Conservation (phyloP, 2,329 filamentous ascomycete species). For the Pseudocercospora fijiensis region DNA sequence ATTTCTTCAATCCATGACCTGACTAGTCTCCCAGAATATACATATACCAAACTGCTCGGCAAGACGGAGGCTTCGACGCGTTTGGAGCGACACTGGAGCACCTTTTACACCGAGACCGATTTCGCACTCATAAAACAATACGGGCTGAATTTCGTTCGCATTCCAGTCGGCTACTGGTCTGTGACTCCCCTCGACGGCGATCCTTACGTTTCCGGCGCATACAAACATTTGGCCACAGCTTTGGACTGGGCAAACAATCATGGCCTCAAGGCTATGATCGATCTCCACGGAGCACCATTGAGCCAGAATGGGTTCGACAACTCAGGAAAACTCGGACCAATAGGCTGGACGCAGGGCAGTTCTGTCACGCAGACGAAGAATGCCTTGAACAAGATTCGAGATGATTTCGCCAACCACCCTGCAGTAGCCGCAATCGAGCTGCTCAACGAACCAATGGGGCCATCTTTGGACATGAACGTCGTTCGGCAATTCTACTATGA, state of each 20-base stretch:
- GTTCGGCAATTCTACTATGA: slow-evolving; percentile 51
- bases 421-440: slow-evolving; percentile 50
- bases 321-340: slow-evolving; percentile 53
- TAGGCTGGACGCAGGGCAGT: slow-evolving; percentile 49
- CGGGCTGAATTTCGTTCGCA: slow-evolving; percentile 47
- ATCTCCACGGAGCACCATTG: slow-evolving; percentile 64
- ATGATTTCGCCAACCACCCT: slow-evolving; percentile 47
- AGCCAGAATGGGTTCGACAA: slow-evolving; percentile 70
- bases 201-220: slow-evolving; percentile 50
- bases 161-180: slow-evolving; percentile 57
- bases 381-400: slow-evolving; percentile 49
- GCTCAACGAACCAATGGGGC: slow-evolving; percentile 50
- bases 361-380: slow-evolving; percentile 43
- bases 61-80: slow-evolving; percentile 45
- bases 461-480: slow-evolving; percentile 44
- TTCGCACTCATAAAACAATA: slow-evolving; percentile 43
- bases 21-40: slow-evolving; percentile 31
- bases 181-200: slow-evolving; percentile 54
- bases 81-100: slow-evolving; percentile 41
- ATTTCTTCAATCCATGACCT: background rate
- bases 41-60: slow-evolving; percentile 46
- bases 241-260: slow-evolving; percentile 56
- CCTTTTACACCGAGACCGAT: slow-evolving; percentile 44
- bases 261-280: slow-evolving; percentile 64
- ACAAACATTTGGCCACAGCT: slow-evolving; percentile 49